Conservation (phyloP, 2,329 filamentous ascomycete species). For the Aspergillus glaucus region DNA sequence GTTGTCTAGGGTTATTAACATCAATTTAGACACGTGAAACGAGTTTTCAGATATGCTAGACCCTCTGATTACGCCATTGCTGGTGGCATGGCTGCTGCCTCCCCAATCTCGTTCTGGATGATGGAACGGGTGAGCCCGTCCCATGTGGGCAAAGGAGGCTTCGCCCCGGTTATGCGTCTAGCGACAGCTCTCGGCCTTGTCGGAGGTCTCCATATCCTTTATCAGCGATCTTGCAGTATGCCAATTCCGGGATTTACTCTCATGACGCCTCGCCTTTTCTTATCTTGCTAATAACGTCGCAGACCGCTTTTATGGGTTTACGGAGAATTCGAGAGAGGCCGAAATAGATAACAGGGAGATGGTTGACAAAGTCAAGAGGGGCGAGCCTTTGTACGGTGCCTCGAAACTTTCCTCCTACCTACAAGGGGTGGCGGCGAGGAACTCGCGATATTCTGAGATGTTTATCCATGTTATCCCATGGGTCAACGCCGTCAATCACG, state of each 20-base stretch:
- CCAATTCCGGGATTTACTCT: conserved; percentile 17
- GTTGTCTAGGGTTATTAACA: conserved; percentile 21
- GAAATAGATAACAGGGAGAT: conserved; percentile 98
- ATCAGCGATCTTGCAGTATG: conserved; percentile 77
- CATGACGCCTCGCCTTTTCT: background rate
- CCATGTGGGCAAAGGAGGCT: conserved; percentile 73
- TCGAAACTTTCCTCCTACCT: conserved; percentile 75
- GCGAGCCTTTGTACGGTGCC: conserved; percentile 81
- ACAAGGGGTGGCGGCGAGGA: conserved; percentile 86
- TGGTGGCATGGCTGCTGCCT: conserved; percentile 60
- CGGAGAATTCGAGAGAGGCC: conserved; percentile 83
- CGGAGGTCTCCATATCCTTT: conserved; percentile 79
- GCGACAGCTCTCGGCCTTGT: conserved; percentile 64
- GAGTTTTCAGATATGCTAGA: conserved; percentile 82
- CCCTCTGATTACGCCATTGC: conserved; percentile 74
- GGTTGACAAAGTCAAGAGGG: conserved; percentile 91
- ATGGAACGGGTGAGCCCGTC: conserved; percentile 85
- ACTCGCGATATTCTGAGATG: conserved; percentile 83
- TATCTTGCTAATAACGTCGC: conserved; percentile 10
- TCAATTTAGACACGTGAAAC: conserved; percentile 70
- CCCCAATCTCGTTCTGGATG: conserved; percentile 65
- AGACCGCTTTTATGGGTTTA: conserved; percentile 95
- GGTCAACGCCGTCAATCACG: conserved; percentile 99
- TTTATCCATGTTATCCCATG: conserved; percentile 82
- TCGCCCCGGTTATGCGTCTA: conserved; percentile 75